Percentiles rank a stretch among this genome's conserved stretches.
phyloP scores from a whole-genome alignment of 805 yeast species.

The Candida schatavii region DNA sequence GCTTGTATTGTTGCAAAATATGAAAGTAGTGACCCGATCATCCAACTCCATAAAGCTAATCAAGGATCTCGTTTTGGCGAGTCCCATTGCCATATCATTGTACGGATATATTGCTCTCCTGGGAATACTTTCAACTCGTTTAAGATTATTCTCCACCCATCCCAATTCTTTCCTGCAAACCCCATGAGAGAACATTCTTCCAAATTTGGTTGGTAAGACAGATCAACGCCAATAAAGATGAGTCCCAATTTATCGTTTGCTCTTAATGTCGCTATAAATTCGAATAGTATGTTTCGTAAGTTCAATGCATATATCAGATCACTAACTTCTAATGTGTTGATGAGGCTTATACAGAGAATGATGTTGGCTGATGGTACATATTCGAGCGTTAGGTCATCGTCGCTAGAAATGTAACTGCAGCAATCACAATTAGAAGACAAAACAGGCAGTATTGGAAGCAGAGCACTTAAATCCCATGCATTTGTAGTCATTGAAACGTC shows the following conservation, averaged over 20 bases:
- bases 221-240: slow-evolving; percentile 46
- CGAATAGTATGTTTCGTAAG: slow-evolving; percentile 22
- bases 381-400: neutral
- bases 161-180: slow-evolving; percentile 42
- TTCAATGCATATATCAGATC: slow-evolving; percentile 24
- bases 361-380: neutral
- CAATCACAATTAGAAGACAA: no score
- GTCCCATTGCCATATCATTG: slow-evolving; percentile 21
- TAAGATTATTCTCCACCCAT: slow-evolving; percentile 47
- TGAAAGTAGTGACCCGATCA: no score
- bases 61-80: slow-evolving; percentile 27
- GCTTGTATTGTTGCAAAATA: no score
- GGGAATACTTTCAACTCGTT: slow-evolving; percentile 30
- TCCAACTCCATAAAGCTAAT: slow-evolving; percentile 26
- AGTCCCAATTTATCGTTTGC: slow-evolving; percentile 46
- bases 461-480: slow-evolving; percentile 1
- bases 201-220: slow-evolving; percentile 34
- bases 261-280: slow-evolving; percentile 26
- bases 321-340: slow-evolving; percentile 25
- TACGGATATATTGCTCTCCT: no score
- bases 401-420: no score
- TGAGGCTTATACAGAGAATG: slow-evolving; percentile 22
- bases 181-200: slow-evolving; percentile 46
- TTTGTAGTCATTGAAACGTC: neutral
- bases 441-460: no score